Evolutionary conservation across 805 yeast genomes (phyloP), one percentile per base, ranked within the genome.

Genomic region (Lachancea fermentati): DNA sequence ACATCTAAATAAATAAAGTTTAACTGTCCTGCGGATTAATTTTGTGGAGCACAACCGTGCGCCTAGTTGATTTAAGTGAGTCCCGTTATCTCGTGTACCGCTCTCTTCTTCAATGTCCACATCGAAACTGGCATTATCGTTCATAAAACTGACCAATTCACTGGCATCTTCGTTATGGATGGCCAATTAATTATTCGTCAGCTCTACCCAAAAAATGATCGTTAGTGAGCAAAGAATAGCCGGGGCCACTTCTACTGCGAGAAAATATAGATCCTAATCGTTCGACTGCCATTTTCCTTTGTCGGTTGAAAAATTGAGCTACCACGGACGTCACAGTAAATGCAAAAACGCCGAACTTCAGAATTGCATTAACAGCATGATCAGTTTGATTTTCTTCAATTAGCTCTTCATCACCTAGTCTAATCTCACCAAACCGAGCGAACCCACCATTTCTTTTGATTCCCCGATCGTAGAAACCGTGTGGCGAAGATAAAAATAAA

Each of bases 381-480:
- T n/a, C n/a, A n/a, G n/a, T n/a, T n/a, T n/a, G n/a, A n/a, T n/a
- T n/a, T n/a, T n/a, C n/a, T n/a, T n/a, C n/a, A n/a, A n/a, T n/a
- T n/a, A n/a, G n/a, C n/a, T n/a, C n/a, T n/a, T n/a, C n/a, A n/a
- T n/a, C n/a, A n/a, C n/a, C n/a, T n/a, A n/a, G n/a, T n/a, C n/a
- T n/a, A n/a, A n/a, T n/a, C 59, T 84, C 94, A 13, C 96, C 96
- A 59, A 86, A 80, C 51, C 85, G 71, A 26, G 76, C 63, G 58
- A 81, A 78, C 0, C 88, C 88, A 17, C 89, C 89, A 55, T 81
- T 81, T 50, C 88, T 69, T 43, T 85, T 77, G 44, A 85, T 78
- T 39, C 94, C 95, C 54, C 81, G 76, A 46, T 84, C 86, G 59
- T 84, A 88, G 17, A 87, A 78, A 56, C 85, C 75, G 74, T 78